Evolutionary conservation across 345 rosid species (phyloP), one percentile per base, ranked within the genome.

Genomic region (Lumnitzera littorea): DNA sequence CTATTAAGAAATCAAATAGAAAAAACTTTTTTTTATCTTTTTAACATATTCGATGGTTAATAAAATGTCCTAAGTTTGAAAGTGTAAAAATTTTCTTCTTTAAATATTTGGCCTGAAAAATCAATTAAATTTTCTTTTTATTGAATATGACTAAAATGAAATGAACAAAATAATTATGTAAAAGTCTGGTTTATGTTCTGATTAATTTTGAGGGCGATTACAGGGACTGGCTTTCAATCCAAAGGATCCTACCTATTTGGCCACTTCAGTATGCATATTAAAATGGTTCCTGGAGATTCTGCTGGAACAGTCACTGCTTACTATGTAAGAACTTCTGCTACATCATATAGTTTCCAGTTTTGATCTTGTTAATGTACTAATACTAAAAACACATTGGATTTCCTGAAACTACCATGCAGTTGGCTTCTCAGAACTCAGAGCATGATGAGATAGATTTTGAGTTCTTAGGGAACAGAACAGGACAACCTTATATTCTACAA

Each of bases 361-460:
- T 9, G 36, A n/a, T 55, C 13, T 64, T 56, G 12, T 13, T 25
- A 20, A 27, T 25, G 27, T 17, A 17, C 36, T 29, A 29, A 29
- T 29, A 29, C 36, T 29, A 29, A 29, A 29, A 29, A 29, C 36
- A 29, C 5, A 2, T 58, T 2, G 17, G 15, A 2, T 5, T 20
- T 15, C 56, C 8, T 4, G 13, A 27, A 6, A 49, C 25, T 27
- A 27, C 7, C 1, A 5, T 36, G 50, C 89, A 91, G 97, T 73
- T 91, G 55, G 80, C 96, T 51, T 91, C 94, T 15, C 89, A 84
- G 74, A 82, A 78, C 70, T 62, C 91, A 6, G 91, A 82, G 75
- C 97, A 91, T 49, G 97, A 91, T 52, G 96, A 91, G 71, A 87
- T 91, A 62, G 97, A 91, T 63, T 88, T 91, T 60, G 94, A 91